Conservation (phyloP, 2,329 filamentous ascomycete species). For the Daldinia sp. region DNA sequence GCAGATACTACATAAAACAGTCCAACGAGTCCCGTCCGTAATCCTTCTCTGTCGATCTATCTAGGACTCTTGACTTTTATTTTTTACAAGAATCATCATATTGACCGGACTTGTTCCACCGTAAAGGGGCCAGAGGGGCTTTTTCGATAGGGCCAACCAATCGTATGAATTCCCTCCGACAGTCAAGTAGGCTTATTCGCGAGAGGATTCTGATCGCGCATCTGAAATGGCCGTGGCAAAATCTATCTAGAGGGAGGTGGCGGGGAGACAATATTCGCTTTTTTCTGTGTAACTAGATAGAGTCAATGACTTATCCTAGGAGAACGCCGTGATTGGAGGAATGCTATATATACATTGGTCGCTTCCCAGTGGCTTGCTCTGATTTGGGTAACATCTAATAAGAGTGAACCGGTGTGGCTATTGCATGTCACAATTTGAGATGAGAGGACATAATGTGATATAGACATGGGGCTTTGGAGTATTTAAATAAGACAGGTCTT, state of each 20-base stretch:
- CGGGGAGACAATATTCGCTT: neutral
- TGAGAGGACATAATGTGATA: neutral
- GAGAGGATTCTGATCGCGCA: neutral
- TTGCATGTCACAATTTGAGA: neutral
- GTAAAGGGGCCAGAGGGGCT: neutral
- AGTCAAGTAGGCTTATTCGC: neutral
- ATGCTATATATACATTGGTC: neutral
- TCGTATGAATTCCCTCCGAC: neutral
- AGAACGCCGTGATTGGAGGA: neutral
- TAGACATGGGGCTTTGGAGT: neutral
- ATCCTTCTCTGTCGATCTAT: neutral
- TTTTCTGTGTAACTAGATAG: neutral
- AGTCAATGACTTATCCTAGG: neutral
- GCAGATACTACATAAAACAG: constrained; percentile 1
- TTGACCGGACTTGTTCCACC: neutral
- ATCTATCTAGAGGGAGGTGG: neutral
- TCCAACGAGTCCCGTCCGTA: neutral
- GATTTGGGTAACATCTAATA: neutral
- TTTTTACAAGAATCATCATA: neutral
- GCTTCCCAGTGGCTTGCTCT: neutral
- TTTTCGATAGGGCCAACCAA: neutral
- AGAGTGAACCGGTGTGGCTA: neutral
- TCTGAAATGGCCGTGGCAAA: neutral
- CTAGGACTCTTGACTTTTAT: neutral
- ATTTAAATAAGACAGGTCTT: neutral